Conservation (phyloP, 176 grass and related monocot species). For the Ananas comosus region DNA sequence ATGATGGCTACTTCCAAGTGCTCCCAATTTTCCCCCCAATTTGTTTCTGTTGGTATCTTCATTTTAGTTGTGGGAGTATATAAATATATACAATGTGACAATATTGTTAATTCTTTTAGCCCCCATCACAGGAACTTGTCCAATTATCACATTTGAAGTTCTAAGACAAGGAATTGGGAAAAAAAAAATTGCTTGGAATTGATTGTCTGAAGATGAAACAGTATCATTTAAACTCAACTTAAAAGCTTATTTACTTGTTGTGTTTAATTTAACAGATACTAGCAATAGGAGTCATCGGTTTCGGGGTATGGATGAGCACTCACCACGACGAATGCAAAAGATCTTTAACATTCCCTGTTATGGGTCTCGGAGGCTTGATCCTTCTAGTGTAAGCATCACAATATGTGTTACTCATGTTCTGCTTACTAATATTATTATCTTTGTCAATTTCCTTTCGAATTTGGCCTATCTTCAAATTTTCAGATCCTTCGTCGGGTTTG, state of each 20-base stretch:
- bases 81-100: background rate
- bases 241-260: slow-evolving; percentile 1
- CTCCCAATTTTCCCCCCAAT: background rate
- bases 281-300: slow-evolving; percentile 66
- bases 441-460: background rate
- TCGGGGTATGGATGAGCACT: slow-evolving; percentile 89
- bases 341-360: slow-evolving; percentile 72
- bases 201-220: too few relatives aligned
- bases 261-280: slow-evolving; percentile 47
- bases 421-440: background rate
- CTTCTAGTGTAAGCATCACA: slow-evolving; percentile 63
- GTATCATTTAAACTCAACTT: too few relatives aligned
- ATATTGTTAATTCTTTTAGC: slow-evolving; percentile 3
- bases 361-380: slow-evolving; percentile 69
- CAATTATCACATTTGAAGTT: background rate
- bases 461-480: slow-evolving; percentile 13
- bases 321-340: slow-evolving; percentile 80
- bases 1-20: background rate
- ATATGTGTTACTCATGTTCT: background rate
- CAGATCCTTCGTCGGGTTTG: slow-evolving; percentile 89
- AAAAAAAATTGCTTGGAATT: too few relatives aligned
- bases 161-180: too few relatives aligned
- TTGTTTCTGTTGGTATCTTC: background rate
- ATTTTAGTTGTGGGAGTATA: background rate
- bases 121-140: background rate